These are phyloP conservation scores for Retiboletus fuscus DNA, from an alignment of 1,284 basidiomycete genomes.

Conservation along the genomic window DNA sequence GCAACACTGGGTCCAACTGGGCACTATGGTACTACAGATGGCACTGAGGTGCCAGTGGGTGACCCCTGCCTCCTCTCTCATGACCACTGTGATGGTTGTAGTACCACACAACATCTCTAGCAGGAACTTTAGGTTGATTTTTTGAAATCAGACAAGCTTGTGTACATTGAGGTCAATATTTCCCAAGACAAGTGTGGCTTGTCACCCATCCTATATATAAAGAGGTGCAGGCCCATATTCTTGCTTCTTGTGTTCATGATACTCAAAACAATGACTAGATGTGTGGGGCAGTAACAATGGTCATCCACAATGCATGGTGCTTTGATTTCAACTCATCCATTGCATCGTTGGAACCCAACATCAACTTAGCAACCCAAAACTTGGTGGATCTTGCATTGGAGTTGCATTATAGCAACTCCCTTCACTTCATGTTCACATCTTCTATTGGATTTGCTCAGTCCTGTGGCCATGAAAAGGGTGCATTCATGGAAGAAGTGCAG, in stretches of 20 bases:
- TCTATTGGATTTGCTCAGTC: conserved; percentile 20
- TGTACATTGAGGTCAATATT: no score
- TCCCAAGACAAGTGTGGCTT: no score
- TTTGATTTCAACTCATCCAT: conserved; percentile 28
- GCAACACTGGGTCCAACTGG: no score
- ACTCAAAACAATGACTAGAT: conserved; percentile 2
- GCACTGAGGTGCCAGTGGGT: no score
- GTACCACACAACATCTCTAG: no score
- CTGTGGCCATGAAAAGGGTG: conserved; percentile 13
- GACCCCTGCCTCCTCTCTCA: no score
- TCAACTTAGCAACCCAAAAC: conserved; percentile 25
- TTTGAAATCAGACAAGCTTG: no score
- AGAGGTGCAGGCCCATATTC: conserved; percentile 4
- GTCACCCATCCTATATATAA: conserved; percentile 23
- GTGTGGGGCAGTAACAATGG: conserved; percentile 10
- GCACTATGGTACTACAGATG: no score
- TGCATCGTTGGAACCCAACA: conserved; percentile 17
- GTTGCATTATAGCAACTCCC: not conserved
- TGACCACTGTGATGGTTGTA: no score
- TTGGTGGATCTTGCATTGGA: conserved; percentile 21
- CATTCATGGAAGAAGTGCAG: conserved; percentile 21
- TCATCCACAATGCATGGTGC: conserved; percentile 30
- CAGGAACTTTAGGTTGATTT: no score
- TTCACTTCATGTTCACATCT: conserved; percentile 27
- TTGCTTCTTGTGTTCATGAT: no score